Conservation (phyloP, 2,329 filamentous ascomycete genomes). For the Allantophomopsis cytisporea region DNA sequence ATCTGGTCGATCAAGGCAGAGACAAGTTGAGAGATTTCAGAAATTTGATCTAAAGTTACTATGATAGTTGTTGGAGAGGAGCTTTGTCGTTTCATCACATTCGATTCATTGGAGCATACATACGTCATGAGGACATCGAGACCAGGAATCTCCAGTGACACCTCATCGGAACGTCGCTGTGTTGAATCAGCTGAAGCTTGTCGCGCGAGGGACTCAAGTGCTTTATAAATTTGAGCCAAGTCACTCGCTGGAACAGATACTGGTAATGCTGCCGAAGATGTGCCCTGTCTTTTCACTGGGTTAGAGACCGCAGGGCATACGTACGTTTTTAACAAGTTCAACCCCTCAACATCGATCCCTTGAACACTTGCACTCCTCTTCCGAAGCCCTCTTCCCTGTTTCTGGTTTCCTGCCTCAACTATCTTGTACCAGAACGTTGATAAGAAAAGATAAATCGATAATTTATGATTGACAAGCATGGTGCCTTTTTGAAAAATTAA, state of each 20-base stretch:
- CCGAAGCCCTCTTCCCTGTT: background rate
- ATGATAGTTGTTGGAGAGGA: background rate
- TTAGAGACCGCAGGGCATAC: slow-evolving; percentile 6
- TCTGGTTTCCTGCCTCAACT: background rate
- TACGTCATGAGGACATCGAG: background rate
- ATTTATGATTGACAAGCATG: background rate
- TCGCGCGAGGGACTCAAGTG: slow-evolving; percentile 1
- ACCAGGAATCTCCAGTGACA: background rate
- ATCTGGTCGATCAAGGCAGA: background rate
- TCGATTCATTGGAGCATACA: background rate
- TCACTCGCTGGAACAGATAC: slow-evolving; percentile 3
- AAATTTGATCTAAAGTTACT: background rate
- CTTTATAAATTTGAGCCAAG: slow-evolving; percentile 2
- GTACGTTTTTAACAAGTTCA: slow-evolving; percentile 5
- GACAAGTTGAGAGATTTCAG: background rate
- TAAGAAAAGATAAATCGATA: background rate
- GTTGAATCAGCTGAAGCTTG: background rate
- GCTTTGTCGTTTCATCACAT: background rate
- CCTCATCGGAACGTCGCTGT: background rate
- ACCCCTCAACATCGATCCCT: background rate
- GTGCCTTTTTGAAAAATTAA: too few relatives aligned
- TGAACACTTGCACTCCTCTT: background rate
- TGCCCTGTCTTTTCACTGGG: slow-evolving; percentile 2
- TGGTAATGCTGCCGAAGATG: background rate
- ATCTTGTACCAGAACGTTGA: background rate